Conservation (phyloP, 495 filamentous ascomycete species). For the Sabuloglossum arenarium region DNA sequence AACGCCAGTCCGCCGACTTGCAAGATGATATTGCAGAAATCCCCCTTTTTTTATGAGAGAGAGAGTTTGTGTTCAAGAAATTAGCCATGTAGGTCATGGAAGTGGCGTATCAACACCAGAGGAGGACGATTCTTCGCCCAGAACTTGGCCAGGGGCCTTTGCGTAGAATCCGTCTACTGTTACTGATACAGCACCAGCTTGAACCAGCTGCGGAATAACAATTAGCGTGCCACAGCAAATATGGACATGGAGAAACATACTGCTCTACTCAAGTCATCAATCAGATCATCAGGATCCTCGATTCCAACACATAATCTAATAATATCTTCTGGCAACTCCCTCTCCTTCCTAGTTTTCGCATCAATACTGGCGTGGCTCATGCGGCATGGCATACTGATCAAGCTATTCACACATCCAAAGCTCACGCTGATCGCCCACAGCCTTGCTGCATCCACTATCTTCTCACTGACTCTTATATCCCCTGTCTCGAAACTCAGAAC, state of each 20-base stretch:
- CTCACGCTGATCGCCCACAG: constrained; percentile 91
- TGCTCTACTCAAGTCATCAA: constrained; percentile 78
- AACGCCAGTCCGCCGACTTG: not conserved
- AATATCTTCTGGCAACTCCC: constrained; percentile 87
- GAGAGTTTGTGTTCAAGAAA: no score
- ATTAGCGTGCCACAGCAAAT: not conserved
- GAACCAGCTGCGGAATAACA: constrained; percentile 43
- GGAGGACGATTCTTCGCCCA: not conserved
- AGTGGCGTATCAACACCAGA: not conserved
- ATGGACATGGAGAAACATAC: constrained; percentile 33
- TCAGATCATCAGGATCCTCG: constrained; percentile 79
- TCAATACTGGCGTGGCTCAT: constrained; percentile 99
- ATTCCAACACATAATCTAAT: constrained; percentile 93
- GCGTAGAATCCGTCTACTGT: constrained; percentile 61
- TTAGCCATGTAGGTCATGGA: not conserved
- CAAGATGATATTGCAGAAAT: not conserved
- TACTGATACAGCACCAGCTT: constrained; percentile 79
- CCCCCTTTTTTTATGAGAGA: no score
- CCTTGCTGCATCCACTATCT: constrained; percentile 80
- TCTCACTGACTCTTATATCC: constrained; percentile 56
- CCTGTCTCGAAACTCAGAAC: constrained; percentile 94
- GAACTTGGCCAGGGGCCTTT: not conserved
- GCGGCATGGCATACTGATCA: constrained; percentile 97
- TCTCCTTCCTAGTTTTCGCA: constrained; percentile 71
- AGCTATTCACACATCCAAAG: constrained; percentile 92